Base-by-base conservation (phyloP, 176 grass and related monocot genomes). In the Musa itinerans region DNA sequence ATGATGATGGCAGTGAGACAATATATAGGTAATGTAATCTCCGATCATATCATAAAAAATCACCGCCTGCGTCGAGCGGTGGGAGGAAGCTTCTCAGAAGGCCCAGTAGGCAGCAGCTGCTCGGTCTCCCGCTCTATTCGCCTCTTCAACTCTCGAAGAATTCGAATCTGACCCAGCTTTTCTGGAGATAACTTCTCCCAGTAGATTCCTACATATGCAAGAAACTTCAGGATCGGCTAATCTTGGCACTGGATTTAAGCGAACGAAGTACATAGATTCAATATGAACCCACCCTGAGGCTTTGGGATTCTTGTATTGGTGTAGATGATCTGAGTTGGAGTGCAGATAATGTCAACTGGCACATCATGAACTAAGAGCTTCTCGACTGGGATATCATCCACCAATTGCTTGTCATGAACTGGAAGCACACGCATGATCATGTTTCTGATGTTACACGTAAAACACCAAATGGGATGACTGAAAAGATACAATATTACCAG, bases 341-440 rank as follows among this genome's bases (percentile, higher is more conserved):
- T 97, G 88, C 94, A 97, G 71, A 97, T 79, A 78, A 97, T 91
- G 68, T 93, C 90, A 59, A 97, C 90, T 0, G 88, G 90, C 48
- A 97, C 94, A 87, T 97, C 94, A 80, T 98, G 94, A 82, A 93
- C 64, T 78, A 98, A 76, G 50, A 98, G 85, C 78, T 98, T 98
- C 70, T 91, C 88, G 43, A 91, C 86, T 77, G 90, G 90, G 64
- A 98, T 93, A 75, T 89, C 90, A 83, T 89, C 75, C 82, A 89
- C 94, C 75, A 98, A 83, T 85, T 98, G 94, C 73, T 85, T 93
- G 86, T 98, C 94, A 75, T 98, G 90, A 65, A 98, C 90, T 98
- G 79, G 27, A 82, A 61, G 14, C 55, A 83, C 11, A 69, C 61
- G 68, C 69, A 27, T 27, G 26, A 27, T 27, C 2, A 27, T 2